Conservation (phyloP, 257 asterid genomes). For the Hygrophila difformis region DNA sequence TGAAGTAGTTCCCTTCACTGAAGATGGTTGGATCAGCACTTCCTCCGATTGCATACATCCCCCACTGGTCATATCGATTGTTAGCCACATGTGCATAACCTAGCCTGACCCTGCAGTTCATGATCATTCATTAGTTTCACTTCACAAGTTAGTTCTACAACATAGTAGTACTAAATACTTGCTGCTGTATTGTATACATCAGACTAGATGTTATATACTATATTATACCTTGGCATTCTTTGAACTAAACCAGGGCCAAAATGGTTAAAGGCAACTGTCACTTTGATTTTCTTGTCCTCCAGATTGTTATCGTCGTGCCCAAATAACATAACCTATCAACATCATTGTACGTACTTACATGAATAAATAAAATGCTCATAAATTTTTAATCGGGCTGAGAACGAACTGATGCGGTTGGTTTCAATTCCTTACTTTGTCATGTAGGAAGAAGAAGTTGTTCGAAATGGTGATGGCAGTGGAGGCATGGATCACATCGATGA, state of each 20-base stretch:
- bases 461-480: slow-evolving; percentile 78
- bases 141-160: neutral
- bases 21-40: slow-evolving; percentile 87
- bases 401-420: too few relatives aligned
- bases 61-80: slow-evolving; percentile 68
- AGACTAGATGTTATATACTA: neutral
- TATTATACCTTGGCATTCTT: slow-evolving; percentile 57
- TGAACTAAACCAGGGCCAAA: slow-evolving; percentile 85
- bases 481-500: slow-evolving; percentile 79
- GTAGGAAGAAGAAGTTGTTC: slow-evolving; percentile 70
- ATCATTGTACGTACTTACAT: too few relatives aligned
- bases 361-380: too few relatives aligned
- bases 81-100: slow-evolving; percentile 88
- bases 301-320: slow-evolving; percentile 60
- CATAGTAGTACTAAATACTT: neutral
- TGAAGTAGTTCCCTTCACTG: slow-evolving; percentile 83
- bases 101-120: slow-evolving; percentile 48
- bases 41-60: slow-evolving; percentile 89
- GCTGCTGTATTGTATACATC: too few relatives aligned
- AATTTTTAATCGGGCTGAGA: too few relatives aligned
- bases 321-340: slow-evolving; percentile 43
- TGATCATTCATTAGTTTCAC: neutral
- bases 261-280: slow-evolving; percentile 72
- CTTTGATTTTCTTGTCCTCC: slow-evolving; percentile 63
- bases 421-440: slow-evolving; percentile 68